Evolutionary conservation across 768 basidiomycete species (phyloP).

Genomic region (Boletus patriciae): DNA sequence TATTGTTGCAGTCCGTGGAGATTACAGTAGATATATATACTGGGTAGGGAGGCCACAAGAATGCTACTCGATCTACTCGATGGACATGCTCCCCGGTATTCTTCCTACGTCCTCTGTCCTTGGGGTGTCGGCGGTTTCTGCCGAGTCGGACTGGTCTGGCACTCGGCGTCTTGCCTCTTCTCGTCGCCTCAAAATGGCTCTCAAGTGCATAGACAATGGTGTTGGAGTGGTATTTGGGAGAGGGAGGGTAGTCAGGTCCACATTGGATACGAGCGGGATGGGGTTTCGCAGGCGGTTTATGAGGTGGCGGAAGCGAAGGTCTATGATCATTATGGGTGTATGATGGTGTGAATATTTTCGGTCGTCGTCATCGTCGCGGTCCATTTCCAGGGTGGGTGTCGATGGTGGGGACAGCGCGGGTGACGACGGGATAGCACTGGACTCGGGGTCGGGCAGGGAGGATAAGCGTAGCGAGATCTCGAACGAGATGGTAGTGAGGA

Average conservation of each 20-base stretch:
- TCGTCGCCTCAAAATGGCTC: slow-evolving; percentile 53
- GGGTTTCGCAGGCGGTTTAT: slow-evolving; percentile 59
- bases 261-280: slow-evolving; percentile 36
- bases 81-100: slow-evolving; percentile 34
- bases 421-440: slow-evolving; percentile 29
- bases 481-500: slow-evolving; percentile 68
- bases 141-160: slow-evolving; percentile 22
- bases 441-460: slow-evolving; percentile 44
- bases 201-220: slow-evolving; percentile 48
- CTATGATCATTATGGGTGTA: slow-evolving; percentile 53
- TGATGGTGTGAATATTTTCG: slow-evolving; percentile 23
- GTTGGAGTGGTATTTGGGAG: slow-evolving; percentile 61
- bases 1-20: slow-evolving; percentile 10
- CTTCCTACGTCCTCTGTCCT: slow-evolving; percentile 42
- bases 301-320: slow-evolving; percentile 57
- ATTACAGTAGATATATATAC: slow-evolving; percentile 23
- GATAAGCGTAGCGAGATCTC: slow-evolving; percentile 49
- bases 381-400: slow-evolving; percentile 29
- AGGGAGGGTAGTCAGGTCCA: slow-evolving; percentile 44
- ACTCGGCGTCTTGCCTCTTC: slow-evolving; percentile 41
- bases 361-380: slow-evolving; percentile 14
- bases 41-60: slow-evolving; percentile 1
- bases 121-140: slow-evolving; percentile 26
- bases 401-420: slow-evolving; percentile 24
- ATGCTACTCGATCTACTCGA: slow-evolving; percentile 23